These are phyloP conservation scores for Cichorium intybus DNA, from an alignment of 140 eudicot genomes.

Conservation along the genomic window DNA sequence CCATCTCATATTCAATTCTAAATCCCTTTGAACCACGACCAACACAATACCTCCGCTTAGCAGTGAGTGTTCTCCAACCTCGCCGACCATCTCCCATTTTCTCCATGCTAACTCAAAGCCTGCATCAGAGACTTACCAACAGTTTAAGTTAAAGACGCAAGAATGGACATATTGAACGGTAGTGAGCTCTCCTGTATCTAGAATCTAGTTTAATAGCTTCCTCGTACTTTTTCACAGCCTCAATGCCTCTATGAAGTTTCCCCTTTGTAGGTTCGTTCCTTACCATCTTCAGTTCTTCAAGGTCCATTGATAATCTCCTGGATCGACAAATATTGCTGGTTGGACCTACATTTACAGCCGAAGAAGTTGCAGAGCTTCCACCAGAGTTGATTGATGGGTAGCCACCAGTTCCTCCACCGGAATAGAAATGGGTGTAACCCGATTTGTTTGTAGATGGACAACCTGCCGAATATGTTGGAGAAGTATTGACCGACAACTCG, in stretches of 20 bases:
- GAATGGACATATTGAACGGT: too few relatives aligned
- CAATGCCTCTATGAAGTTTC: constrained; percentile 55
- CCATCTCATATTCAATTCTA: too few relatives aligned
- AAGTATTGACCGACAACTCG: constrained; percentile 66
- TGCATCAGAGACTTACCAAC: too few relatives aligned
- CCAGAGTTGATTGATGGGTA: constrained; percentile 28
- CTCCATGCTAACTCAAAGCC: too few relatives aligned
- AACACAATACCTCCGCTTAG: too few relatives aligned
- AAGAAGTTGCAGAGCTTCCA: constrained; percentile 56
- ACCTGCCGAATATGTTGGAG: constrained; percentile 41
- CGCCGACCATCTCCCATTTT: too few relatives aligned
- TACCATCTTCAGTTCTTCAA: constrained; percentile 56
- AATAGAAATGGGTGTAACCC: constrained; percentile 48
- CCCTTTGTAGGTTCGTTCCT: constrained; percentile 67
- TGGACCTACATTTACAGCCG: constrained; percentile 59
- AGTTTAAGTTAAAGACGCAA: too few relatives aligned
- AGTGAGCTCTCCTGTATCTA: constrained; percentile 73
- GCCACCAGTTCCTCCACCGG: constrained; percentile 15
- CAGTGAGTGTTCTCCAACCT: too few relatives aligned
- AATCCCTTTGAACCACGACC: too few relatives aligned
- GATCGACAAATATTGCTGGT: constrained; percentile 80
- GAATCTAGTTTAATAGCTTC: constrained; percentile 79
- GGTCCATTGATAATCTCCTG: constrained; percentile 29
- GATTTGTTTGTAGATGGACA: constrained; percentile 28
- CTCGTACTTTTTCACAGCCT: constrained; percentile 72